These are phyloP conservation scores for Beauveria asiatica DNA, from an alignment of 2,329 filamentous ascomycete genomes.

Conservation along the genomic window DNA sequence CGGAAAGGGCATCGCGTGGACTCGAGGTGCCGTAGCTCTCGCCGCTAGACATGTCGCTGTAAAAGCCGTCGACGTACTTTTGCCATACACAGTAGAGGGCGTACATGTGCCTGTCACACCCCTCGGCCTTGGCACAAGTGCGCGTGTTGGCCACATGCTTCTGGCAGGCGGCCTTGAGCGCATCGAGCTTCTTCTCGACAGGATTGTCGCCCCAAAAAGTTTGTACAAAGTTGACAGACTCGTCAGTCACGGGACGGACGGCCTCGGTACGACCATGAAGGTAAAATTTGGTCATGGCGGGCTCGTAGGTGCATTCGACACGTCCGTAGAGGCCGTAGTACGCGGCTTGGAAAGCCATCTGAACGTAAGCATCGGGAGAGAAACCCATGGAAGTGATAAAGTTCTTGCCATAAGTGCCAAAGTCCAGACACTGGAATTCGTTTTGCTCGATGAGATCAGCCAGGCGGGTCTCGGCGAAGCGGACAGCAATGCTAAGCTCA, in stretches of 20 bases:
- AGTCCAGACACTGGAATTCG: slow-evolving; percentile 89
- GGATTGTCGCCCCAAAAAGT: slow-evolving; percentile 93
- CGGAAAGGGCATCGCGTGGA: slow-evolving; percentile 36
- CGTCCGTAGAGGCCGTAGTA: slow-evolving; percentile 95
- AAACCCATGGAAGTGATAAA: slow-evolving; percentile 97
- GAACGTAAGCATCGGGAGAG: slow-evolving; percentile 93
- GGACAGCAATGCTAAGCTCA: slow-evolving; percentile 80
- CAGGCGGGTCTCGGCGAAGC: slow-evolving; percentile 89
- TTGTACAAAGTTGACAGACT: slow-evolving; percentile 80
- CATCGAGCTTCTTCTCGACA: slow-evolving; percentile 72
- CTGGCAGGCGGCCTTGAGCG: slow-evolving; percentile 73
- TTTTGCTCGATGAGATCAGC: slow-evolving; percentile 95
- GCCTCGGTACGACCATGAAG: slow-evolving; percentile 93
- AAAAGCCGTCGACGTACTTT: slow-evolving; percentile 69
- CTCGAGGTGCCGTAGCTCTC: slow-evolving; percentile 58
- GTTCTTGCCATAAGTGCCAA: slow-evolving; percentile 84
- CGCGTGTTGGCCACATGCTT: slow-evolving; percentile 73
- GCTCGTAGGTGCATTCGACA: slow-evolving; percentile 92
- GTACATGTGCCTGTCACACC: slow-evolving; percentile 88
- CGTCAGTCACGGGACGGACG: slow-evolving; percentile 74
- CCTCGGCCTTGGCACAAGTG: slow-evolving; percentile 81
- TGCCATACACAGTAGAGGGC: slow-evolving; percentile 95
- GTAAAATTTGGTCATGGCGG: slow-evolving; percentile 94
- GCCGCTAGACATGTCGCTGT: slow-evolving; percentile 39
- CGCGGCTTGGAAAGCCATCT: slow-evolving; percentile 98